Conservation (phyloP, 306 rosid genomes). For the peach (Prunus persica) region DNA sequence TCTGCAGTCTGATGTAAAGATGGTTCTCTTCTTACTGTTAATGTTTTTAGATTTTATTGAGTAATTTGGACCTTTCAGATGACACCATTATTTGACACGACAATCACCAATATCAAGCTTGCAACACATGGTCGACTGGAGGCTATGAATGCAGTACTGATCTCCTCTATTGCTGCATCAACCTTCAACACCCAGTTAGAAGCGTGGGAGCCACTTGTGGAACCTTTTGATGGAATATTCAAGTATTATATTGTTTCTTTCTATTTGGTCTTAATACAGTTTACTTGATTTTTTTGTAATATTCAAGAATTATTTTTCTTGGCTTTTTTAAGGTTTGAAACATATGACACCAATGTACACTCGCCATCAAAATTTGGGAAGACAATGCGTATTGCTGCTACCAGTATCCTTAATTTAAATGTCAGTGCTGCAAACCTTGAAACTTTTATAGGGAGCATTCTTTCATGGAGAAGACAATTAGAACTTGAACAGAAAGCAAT, state of each 20-base stretch:
- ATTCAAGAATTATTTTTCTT: constrained; percentile 18
- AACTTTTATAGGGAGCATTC: constrained; percentile 62
- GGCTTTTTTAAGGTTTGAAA: constrained; percentile 74
- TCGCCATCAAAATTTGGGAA: constrained; percentile 68
- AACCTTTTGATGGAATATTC: constrained; percentile 97
- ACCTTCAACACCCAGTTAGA: constrained; percentile 92
- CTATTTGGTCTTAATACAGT: neutral
- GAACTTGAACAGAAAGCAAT: constrained; percentile 81
- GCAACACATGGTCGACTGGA: constrained; percentile 90
- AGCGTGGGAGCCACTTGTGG: constrained; percentile 98
- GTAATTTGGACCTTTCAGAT: constrained; percentile 53
- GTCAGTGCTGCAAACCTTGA: constrained; percentile 88
- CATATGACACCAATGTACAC: constrained; percentile 59
- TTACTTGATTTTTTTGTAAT: constrained; percentile 1
- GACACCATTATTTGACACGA: constrained; percentile 85
- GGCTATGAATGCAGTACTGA: constrained; percentile 88
- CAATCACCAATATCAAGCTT: constrained; percentile 84
- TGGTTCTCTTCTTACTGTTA: neutral
- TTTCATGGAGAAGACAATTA: constrained; percentile 87
- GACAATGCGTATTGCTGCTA: constrained; percentile 85
- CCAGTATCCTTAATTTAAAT: constrained; percentile 76
- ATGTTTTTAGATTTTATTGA: neutral
- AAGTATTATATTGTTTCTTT: constrained; percentile 49
- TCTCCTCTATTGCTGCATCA: constrained; percentile 93
- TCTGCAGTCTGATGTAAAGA: constrained; percentile 21